These are phyloP conservation scores for Vitis vinifera DNA, from an alignment of 164 flowering plant genomes.

Conservation along the genomic window ASM3070453v1 NC_081808.1:25008501-25009000, in stretches of 20 bases:
- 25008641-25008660: too few relatives aligned
- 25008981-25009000: slow-evolving; percentile 82
- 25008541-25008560: too few relatives aligned
- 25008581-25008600: too few relatives aligned
- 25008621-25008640: too few relatives aligned
- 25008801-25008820: slow-evolving; percentile 98
- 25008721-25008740: slow-evolving; percentile 99
- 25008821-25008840: slow-evolving; percentile 94
- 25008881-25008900: slow-evolving; percentile 81
- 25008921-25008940: slow-evolving; percentile 95
- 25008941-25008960: slow-evolving; percentile 93
- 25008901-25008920: slow-evolving; percentile 87
- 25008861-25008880: slow-evolving; percentile 85
- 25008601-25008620: too few relatives aligned
- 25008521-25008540: too few relatives aligned
- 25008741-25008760: slow-evolving; percentile 99
- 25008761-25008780: slow-evolving; percentile 78
- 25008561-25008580: too few relatives aligned
- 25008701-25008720: slow-evolving; percentile 40
- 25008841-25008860: slow-evolving; percentile 89
- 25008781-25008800: slow-evolving; percentile 86
- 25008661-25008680: background rate
- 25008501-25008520: too few relatives aligned
- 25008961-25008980: slow-evolving; percentile 93
- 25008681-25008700: background rate